These are phyloP conservation scores for Datura wrightii DNA, from an alignment of 257 asterid species.

Conservation along the genomic window DNA sequence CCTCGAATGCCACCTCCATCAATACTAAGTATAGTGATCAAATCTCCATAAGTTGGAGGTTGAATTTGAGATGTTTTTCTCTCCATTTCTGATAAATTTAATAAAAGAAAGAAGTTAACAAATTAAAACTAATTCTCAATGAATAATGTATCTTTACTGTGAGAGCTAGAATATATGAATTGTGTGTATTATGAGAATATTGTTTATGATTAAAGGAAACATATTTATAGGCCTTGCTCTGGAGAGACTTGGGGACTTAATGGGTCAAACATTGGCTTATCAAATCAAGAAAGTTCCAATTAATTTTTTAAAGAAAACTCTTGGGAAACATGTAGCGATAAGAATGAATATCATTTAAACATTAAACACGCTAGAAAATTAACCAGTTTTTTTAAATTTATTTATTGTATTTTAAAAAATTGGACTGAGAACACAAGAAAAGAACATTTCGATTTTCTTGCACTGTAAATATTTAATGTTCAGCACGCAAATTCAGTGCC, in stretches of 20 bases:
- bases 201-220: neutral
- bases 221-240: neutral
- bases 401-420: no score
- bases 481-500: no score
- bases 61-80: slow-evolving; percentile 43
- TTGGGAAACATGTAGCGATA: neutral
- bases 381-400: neutral
- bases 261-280: neutral
- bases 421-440: neutral
- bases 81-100: slow-evolving; percentile 17
- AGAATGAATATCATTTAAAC: no score
- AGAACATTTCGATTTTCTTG: no score
- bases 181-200: slow-evolving; percentile 18
- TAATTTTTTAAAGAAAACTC: neutral
- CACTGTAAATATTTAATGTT: neutral
- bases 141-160: neutral
- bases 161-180: neutral
- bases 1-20: slow-evolving; percentile 74
- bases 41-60: slow-evolving; percentile 48
- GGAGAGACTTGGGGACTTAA: neutral
- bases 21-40: slow-evolving; percentile 54
- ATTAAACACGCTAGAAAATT: neutral
- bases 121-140: no score
- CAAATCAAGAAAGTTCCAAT: neutral
- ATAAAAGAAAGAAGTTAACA: no score